Percentiles rank a stretch among this genome's conserved stretches.
Conservation (phyloP, 176 grass and related monocot genomes). For the Triticum urartu region DNA sequence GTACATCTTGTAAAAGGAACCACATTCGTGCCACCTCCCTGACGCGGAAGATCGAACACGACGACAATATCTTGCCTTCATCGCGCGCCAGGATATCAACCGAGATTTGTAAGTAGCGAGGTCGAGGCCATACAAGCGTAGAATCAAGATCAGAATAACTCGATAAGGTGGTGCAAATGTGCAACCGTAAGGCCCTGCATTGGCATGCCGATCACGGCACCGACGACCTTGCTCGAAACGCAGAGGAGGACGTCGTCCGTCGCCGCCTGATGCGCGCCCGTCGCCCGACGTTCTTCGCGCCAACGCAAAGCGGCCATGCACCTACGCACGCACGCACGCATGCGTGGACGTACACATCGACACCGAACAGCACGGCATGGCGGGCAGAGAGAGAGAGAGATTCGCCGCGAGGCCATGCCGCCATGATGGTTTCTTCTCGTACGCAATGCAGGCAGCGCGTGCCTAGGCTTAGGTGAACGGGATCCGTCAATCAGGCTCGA, state of each 20-base stretch:
- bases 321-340: no score
- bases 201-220: neutral
- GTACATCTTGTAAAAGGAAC: no score
- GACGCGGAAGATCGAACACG: neutral
- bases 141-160: neutral
- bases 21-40: neutral
- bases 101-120: neutral
- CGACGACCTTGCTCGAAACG: neutral
- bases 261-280: neutral
- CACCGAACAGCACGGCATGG: neutral
- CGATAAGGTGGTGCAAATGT: neutral
- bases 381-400: constrained; percentile 27
- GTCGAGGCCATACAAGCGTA: neutral
- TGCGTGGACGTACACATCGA: neutral
- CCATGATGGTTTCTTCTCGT: constrained; percentile 11
- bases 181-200: neutral
- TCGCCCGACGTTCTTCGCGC: constrained; percentile 31
- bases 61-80: neutral
- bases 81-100: neutral
- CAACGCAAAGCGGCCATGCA: constrained; percentile 34
- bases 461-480: constrained; percentile 16
- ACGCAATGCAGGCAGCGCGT: neutral
- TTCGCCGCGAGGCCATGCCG: neutral
- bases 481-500: constrained; percentile 23
- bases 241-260: neutral